These are phyloP conservation scores for Stagonosporopsis rhizophila DNA, from an alignment of 2,329 filamentous ascomycete genomes.

Conservation along the genomic window DNA sequence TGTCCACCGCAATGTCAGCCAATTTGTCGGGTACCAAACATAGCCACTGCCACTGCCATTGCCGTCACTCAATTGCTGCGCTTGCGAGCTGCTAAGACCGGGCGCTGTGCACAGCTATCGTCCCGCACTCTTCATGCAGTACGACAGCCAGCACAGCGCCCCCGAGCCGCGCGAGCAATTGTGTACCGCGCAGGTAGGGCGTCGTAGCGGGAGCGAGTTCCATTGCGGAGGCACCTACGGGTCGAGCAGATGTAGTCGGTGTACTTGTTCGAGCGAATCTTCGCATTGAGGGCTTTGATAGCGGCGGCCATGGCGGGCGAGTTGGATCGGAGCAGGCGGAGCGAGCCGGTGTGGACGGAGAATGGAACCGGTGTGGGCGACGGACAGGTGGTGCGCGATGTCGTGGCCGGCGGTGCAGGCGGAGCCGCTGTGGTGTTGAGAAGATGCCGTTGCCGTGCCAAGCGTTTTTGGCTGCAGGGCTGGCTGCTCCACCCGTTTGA, in stretches of 20 bases:
- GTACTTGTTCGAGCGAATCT: constrained; percentile 59
- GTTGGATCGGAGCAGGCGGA: background rate
- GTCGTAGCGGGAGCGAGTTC: no score
- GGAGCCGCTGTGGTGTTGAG: constrained; percentile 4
- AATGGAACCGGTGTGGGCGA: background rate
- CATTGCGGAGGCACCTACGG: constrained; percentile 52
- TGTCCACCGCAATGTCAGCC: constrained; percentile 32
- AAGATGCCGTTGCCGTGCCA: constrained; percentile 6
- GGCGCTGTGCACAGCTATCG: no score
- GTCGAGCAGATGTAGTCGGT: constrained; percentile 62
- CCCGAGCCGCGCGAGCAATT: no score
- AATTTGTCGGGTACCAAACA: background rate
- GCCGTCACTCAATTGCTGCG: background rate
- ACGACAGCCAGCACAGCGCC: no score
- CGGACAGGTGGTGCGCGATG: constrained; percentile 3
- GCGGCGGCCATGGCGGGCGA: constrained; percentile 57
- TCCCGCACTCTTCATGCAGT: no score
- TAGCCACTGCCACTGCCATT: background rate
- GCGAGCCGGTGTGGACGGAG: background rate
- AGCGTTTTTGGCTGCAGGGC: constrained; percentile 1
- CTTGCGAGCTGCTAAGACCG: no score
- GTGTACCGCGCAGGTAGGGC: no score
- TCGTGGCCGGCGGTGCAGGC: background rate
- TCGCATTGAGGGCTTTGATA: constrained; percentile 62
- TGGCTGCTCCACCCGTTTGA: background rate